Percentiles rank a stretch among this genome's conserved stretches.
Conservation (phyloP, 768 basidiomycete genomes). For the Boletus rubroflammeus region DNA sequence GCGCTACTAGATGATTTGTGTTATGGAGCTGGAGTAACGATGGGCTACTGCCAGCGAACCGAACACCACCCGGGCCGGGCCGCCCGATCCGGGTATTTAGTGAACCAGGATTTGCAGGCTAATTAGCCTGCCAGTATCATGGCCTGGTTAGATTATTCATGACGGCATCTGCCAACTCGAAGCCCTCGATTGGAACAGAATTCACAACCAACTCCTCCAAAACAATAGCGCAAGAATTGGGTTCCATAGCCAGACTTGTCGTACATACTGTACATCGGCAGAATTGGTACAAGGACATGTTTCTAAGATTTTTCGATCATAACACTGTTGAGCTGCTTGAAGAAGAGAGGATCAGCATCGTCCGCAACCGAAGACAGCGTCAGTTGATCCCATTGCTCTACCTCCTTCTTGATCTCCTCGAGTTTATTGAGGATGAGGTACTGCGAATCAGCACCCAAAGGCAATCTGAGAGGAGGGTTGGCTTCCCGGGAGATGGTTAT, state of each 20-base stretch:
- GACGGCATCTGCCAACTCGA: no score
- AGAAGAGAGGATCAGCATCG: constrained; percentile 15
- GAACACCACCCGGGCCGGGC: no score
- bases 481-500: constrained; percentile 15
- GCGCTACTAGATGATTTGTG: no score
- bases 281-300: background rate
- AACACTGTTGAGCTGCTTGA: constrained; percentile 2
- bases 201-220: constrained; percentile 15
- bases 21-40: no score
- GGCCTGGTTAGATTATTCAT: no score
- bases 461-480: constrained; percentile 21
- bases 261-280: no score
- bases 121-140: no score
- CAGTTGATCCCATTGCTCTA: constrained; percentile 13
- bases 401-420: constrained; percentile 13
- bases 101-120: no score
- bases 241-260: background rate
- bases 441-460: constrained; percentile 20
- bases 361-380: constrained; percentile 19
- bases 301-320: background rate
- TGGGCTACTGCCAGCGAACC: no score
- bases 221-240: background rate
- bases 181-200: no score
- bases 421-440: constrained; percentile 15
- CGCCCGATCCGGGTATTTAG: no score